These are phyloP conservation scores for Pleurotus tuber-regium DNA, from an alignment of 768 basidiomycete genomes.

Conservation along the genomic window DNA sequence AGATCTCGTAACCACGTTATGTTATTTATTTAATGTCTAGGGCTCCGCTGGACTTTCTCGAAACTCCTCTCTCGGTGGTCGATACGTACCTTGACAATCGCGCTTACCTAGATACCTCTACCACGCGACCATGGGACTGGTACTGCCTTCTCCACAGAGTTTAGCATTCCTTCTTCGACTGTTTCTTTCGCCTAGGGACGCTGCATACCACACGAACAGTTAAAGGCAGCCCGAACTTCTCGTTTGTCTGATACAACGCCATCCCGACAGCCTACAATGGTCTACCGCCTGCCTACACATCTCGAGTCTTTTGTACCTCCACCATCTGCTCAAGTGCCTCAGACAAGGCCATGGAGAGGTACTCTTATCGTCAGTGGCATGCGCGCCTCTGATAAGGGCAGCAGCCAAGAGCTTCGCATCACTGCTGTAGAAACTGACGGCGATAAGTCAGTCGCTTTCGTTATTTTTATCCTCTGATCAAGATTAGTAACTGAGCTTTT, in stretches of 20 bases:
- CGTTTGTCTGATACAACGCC: constrained; percentile 27
- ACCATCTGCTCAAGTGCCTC: constrained; percentile 42
- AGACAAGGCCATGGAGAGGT: constrained; percentile 56
- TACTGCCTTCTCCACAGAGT: constrained; percentile 14
- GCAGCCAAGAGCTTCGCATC: constrained; percentile 52
- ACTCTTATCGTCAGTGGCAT: constrained; percentile 49
- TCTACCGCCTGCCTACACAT: constrained; percentile 61
- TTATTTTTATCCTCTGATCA: constrained; percentile 34
- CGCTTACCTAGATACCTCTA: constrained; percentile 23
- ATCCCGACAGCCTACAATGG: constrained; percentile 39
- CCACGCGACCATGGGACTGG: constrained; percentile 33
- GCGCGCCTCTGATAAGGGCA: constrained; percentile 43
- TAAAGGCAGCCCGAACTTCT: constrained; percentile 34
- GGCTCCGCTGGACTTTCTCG: constrained; percentile 2
- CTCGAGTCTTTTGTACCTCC: constrained; percentile 58
- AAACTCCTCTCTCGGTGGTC: constrained; percentile 5
- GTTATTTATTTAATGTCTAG: neutral
- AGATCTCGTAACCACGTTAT: constrained; percentile 7
- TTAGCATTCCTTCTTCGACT: constrained; percentile 16
- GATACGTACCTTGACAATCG: constrained; percentile 32
- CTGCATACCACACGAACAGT: constrained; percentile 26
- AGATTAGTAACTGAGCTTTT: constrained; percentile 9
- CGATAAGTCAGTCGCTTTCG: constrained; percentile 51
- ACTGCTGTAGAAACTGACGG: constrained; percentile 70
- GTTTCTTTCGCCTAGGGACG: constrained; percentile 12